A percentile compares a stretch with the other conserved stretches of the same genome.
phyloP scores from a whole-genome alignment of 1,139 yeast species.

The Scheffersomyces insectosa region DNA sequence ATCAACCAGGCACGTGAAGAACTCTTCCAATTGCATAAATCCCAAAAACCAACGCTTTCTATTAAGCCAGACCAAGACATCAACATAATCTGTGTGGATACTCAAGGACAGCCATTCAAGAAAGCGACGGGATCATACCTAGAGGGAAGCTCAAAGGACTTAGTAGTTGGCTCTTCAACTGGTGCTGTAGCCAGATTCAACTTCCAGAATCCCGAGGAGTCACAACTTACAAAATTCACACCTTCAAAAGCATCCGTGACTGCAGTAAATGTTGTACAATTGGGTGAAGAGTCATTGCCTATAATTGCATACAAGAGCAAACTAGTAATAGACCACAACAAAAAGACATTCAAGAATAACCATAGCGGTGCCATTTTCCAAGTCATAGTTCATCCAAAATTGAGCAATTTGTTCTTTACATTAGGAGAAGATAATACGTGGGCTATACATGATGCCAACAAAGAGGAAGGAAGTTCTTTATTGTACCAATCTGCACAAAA shows the following conservation, averaged over 20 bases:
- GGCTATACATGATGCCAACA: slow-evolving; percentile 27
- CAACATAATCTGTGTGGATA: slow-evolving; percentile 7
- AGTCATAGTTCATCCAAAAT: slow-evolving; percentile 37
- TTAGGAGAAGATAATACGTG: slow-evolving; percentile 29
- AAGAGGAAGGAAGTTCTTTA: neutral
- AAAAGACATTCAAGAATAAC: slow-evolving; percentile 2
- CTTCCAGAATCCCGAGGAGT: slow-evolving; percentile 2
- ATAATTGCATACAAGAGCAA: slow-evolving; percentile 18
- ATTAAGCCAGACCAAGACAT: slow-evolving; percentile 17
- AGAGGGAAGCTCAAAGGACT: slow-evolving; percentile 13
- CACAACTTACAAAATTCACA: neutral
- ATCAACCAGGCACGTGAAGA: slow-evolving; percentile 37
- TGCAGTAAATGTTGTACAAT: slow-evolving; percentile 15
- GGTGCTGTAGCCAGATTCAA: slow-evolving; percentile 22
- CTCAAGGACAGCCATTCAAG: slow-evolving; percentile 15
- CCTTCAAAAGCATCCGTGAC: slow-evolving; percentile 8
- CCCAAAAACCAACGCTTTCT: slow-evolving; percentile 38
- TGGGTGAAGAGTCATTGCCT: slow-evolving; percentile 13
- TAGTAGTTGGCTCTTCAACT: slow-evolving; percentile 21
- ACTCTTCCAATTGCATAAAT: slow-evolving; percentile 44
- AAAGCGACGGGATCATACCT: slow-evolving; percentile 13
- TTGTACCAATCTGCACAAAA: slow-evolving; percentile 6
- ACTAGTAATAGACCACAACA: slow-evolving; percentile 15
- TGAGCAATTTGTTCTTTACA: slow-evolving; percentile 26
- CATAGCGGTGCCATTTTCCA: slow-evolving; percentile 15